These are phyloP conservation scores for Bullera alba DNA, from an alignment of 768 basidiomycete genomes.

Conservation along the genomic window DNA sequence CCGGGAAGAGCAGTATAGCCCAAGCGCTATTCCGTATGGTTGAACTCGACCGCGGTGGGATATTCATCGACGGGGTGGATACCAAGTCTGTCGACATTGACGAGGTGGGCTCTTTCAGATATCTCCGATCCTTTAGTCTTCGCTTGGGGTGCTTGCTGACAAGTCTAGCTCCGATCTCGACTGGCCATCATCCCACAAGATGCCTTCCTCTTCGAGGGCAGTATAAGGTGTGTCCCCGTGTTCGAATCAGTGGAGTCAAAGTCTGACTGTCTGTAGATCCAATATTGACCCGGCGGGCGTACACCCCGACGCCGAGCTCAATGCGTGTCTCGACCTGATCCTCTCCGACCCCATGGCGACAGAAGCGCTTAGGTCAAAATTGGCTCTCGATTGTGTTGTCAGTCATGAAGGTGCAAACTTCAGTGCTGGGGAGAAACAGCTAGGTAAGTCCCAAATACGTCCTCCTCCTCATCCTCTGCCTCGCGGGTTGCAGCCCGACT, in stretches of 20 bases:
- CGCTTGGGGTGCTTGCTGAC: too few relatives aligned
- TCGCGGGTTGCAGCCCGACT: too few relatives aligned
- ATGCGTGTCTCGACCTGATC: conserved; percentile 59
- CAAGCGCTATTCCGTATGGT: conserved; percentile 57
- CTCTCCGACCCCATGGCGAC: conserved; percentile 45
- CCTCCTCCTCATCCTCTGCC: too few relatives aligned
- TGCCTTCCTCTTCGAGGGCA: conserved; percentile 50
- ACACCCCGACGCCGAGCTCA: conserved; percentile 58
- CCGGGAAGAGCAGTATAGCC: conserved; percentile 45
- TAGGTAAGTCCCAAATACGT: conserved; percentile 38
- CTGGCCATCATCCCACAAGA: conserved; percentile 67
- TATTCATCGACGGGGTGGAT: conserved; percentile 51
- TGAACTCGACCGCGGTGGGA: conserved; percentile 56
- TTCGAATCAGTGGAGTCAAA: not conserved
- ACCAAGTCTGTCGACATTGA: conserved; percentile 53
- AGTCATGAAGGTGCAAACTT: conserved; percentile 63
- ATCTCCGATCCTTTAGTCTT: not conserved
- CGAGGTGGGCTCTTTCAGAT: conserved; percentile 34
- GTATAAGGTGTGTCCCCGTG: conserved; percentile 22
- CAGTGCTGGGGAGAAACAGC: conserved; percentile 63
- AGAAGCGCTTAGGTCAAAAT: conserved; percentile 55
- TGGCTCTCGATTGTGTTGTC: conserved; percentile 58
- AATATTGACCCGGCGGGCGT: conserved; percentile 55
- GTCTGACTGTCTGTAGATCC: conserved; percentile 31
- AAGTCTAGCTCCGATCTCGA: conserved; percentile 49